Conservation (phyloP, 2,329 filamentous ascomycete species). For the Ascochyta viciae-villosae region DNA sequence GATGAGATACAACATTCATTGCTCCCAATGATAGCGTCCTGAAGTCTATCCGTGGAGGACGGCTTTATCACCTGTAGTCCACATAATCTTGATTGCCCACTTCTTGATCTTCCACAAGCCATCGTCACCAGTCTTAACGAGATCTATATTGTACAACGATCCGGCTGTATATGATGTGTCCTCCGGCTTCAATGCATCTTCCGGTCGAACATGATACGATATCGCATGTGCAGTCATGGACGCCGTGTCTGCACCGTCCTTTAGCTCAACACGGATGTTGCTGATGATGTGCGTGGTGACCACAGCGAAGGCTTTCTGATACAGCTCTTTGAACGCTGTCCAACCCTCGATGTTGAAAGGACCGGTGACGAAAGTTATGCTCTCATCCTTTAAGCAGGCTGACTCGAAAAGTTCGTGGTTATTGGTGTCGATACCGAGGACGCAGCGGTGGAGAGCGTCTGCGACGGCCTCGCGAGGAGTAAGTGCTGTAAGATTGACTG, state of each 20-base stretch:
- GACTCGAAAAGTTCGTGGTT: slow-evolving; percentile 28
- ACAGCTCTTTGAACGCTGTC: slow-evolving; percentile 23
- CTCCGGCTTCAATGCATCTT: slow-evolving; percentile 26
- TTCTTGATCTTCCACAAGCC: slow-evolving; percentile 35
- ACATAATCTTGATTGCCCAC: slow-evolving; percentile 34
- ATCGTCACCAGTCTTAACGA: slow-evolving; percentile 25
- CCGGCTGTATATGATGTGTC: slow-evolving; percentile 29
- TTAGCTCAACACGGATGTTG: slow-evolving; percentile 30
- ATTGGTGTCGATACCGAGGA: slow-evolving; percentile 34
- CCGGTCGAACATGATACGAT: slow-evolving; percentile 29
- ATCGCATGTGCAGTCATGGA: slow-evolving; percentile 29
- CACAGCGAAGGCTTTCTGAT: slow-evolving; percentile 24
- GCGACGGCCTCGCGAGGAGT: slow-evolving; percentile 30
- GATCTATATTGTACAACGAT: slow-evolving; percentile 29
- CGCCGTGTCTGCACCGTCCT: slow-evolving; percentile 23
- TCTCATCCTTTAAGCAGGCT: slow-evolving; percentile 23
- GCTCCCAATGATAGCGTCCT: no score
- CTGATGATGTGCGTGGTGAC: slow-evolving; percentile 33
- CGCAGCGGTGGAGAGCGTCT: slow-evolving; percentile 33
- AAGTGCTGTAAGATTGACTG: slow-evolving; percentile 18
- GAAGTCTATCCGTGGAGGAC: slow-evolving; percentile 14
- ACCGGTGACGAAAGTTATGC: slow-evolving; percentile 26
- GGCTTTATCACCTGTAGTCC: slow-evolving; percentile 29
- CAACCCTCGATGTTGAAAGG: slow-evolving; percentile 24
- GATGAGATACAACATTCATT: not conserved